These are phyloP conservation scores for Blattamonas nauphoetae DNA, from an alignment of 78 protist species.

Conservation along the genomic window DNA sequence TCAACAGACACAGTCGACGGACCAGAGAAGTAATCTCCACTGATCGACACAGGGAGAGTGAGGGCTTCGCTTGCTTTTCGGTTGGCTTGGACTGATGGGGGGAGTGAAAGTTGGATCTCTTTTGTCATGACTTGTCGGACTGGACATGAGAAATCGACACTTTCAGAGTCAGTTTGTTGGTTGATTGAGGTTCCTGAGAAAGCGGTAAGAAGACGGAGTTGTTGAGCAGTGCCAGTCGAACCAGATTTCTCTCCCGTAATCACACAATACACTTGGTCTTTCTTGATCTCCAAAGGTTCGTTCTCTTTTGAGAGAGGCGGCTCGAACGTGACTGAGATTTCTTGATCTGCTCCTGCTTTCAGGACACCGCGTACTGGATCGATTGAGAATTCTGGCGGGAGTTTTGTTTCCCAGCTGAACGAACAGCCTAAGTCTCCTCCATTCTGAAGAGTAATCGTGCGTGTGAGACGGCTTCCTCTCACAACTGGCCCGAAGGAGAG, in stretches of 20 bases:
- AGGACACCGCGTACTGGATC: conserved; percentile 37
- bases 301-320: neutral
- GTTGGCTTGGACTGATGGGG: neutral
- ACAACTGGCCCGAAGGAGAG: conserved; percentile 54
- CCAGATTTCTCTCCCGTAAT: neutral
- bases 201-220: conserved; percentile 16
- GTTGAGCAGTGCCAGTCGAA: neutral
- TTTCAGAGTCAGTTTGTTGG: neutral
- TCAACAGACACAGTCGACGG: conserved; percentile 24
- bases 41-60: neutral
- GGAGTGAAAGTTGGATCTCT: neutral
- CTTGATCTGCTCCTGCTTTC: conserved; percentile 41
- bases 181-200: conserved; percentile 39
- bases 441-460: conserved; percentile 38
- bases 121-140: conserved; percentile 32
- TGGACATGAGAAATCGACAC: conserved; percentile 1
- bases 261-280: conserved; percentile 12
- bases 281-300: conserved; percentile 6
- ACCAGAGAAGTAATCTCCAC: conserved; percentile 43
- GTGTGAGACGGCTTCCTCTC: conserved; percentile 4
- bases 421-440: conserved; percentile 51
- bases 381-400: conserved; percentile 32
- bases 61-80: neutral
- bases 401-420: conserved; percentile 25
- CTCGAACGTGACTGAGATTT: conserved; percentile 11